phyloP scores from a whole-genome alignment of 257 asterid genomes.

The Solanum piurae region DNA sequence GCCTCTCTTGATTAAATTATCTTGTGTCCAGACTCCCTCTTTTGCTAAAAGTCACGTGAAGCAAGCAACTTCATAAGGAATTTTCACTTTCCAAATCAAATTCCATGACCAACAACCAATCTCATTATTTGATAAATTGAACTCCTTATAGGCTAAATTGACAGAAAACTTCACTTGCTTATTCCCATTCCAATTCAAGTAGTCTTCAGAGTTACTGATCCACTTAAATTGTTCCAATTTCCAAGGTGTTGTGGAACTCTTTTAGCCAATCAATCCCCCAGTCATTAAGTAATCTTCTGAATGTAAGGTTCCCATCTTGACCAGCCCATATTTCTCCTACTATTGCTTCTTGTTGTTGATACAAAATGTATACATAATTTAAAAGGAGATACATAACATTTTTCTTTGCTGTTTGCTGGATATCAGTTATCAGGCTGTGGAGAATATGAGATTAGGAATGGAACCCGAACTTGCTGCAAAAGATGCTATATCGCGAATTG shows the following conservation, averaged over 20 bases:
- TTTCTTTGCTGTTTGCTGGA: neutral
- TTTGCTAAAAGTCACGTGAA: neutral
- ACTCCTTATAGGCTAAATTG: neutral
- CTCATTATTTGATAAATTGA: neutral
- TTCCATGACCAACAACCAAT: neutral
- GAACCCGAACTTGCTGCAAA: constrained; percentile 82
- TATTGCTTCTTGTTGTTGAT: neutral
- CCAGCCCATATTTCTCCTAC: neutral
- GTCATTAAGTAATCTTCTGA: neutral
- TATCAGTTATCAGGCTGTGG: constrained; percentile 87
- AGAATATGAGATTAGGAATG: constrained; percentile 95
- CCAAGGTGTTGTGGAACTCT: neutral
- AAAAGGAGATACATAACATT: neutral
- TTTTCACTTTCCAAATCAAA: neutral
- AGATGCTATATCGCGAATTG: constrained; percentile 76
- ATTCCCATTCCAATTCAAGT: neutral
- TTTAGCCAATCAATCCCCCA: neutral
- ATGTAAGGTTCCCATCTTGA: neutral
- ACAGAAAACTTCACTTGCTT: neutral
- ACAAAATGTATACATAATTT: neutral
- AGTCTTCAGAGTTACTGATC: neutral
- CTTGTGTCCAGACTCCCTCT: neutral
- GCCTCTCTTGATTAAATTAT: neutral
- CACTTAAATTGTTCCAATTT: neutral
- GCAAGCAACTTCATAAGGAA: neutral